Percentiles rank a stretch among this genome's conserved stretches.
phyloP scores from a whole-genome alignment of 2,329 filamentous ascomycete species.

The Akanthomyces dipterigenus region DNA sequence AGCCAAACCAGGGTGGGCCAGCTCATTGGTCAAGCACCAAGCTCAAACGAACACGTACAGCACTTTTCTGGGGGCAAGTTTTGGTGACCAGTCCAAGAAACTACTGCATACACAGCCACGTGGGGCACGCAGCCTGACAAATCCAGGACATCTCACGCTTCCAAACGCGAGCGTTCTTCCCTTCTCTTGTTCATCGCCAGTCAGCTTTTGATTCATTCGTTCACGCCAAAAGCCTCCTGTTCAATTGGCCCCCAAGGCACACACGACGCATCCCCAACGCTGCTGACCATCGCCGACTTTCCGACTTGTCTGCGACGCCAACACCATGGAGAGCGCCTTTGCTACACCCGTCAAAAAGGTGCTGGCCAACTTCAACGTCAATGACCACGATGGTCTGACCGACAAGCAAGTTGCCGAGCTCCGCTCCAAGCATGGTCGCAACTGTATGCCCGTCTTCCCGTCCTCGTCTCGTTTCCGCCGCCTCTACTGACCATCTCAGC shows the following conservation, averaged over 20 bases:
- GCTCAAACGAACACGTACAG: slow-evolving; percentile 23
- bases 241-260: slow-evolving; percentile 6
- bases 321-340: slow-evolving; percentile 57
- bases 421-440: slow-evolving; percentile 56
- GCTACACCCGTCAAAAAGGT: slow-evolving; percentile 51
- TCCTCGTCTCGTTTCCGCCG: not conserved
- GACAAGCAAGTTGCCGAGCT: slow-evolving; percentile 51
- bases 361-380: slow-evolving; percentile 51
- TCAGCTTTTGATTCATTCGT: slow-evolving; percentile 7
- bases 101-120: slow-evolving; percentile 12
- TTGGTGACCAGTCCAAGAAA: not conserved
- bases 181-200: slow-evolving; percentile 6
- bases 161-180: slow-evolving; percentile 1
- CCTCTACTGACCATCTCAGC: slow-evolving; percentile 29
- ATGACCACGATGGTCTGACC: slow-evolving; percentile 47
- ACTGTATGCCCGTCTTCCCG: slow-evolving; percentile 43
- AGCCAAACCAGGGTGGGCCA: not conserved
- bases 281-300: not conserved
- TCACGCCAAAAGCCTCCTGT: not conserved
- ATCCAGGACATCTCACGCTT: slow-evolving; percentile 4
- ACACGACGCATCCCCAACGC: not conserved
- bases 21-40: not conserved
- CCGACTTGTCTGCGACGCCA: slow-evolving; percentile 16
- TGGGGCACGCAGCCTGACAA: slow-evolving; percentile 13
- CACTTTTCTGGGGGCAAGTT: slow-evolving; percentile 14